Evolutionary conservation across 2,329 filamentous ascomycete genomes (phyloP).

Genomic region (Fusarium armeniacum): DNA sequence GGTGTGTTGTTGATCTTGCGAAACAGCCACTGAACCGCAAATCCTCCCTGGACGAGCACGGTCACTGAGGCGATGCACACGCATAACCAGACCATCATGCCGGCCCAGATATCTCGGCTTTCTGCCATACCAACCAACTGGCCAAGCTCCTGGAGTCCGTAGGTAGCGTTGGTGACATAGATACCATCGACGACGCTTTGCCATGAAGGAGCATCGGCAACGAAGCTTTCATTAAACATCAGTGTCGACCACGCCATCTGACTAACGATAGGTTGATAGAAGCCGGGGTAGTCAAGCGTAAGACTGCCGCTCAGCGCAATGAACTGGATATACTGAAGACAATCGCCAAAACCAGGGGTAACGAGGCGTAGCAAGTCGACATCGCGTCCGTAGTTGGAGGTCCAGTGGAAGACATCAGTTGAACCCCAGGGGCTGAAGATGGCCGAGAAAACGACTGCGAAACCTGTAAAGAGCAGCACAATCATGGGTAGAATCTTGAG

Average conservation of each 20-base stretch:
- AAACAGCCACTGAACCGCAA: conserved; percentile 81
- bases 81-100: conserved; percentile 92
- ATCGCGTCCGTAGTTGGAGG: conserved; percentile 97
- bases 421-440: conserved; percentile 96
- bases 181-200: conserved; percentile 83
- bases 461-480: conserved; percentile 82
- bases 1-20: conserved; percentile 78
- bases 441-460: conserved; percentile 86
- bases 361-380: conserved; percentile 91
- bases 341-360: conserved; percentile 96
- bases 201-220: conserved; percentile 75
- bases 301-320: conserved; percentile 88
- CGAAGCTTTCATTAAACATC: conserved; percentile 93
- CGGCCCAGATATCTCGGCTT: conserved; percentile 88
- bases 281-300: conserved; percentile 90
- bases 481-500: conserved; percentile 82
- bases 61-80: conserved; percentile 79
- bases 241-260: conserved; percentile 89
- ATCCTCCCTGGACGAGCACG: conserved; percentile 80
- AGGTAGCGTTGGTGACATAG: conserved; percentile 83
- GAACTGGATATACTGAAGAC: conserved; percentile 97
- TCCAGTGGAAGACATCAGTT: conserved; percentile 91
- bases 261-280: conserved; percentile 91
- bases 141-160: conserved; percentile 83
- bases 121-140: conserved; percentile 86